Conservation (phyloP, 306 rosid species). For the Medicago truncatula region DNA sequence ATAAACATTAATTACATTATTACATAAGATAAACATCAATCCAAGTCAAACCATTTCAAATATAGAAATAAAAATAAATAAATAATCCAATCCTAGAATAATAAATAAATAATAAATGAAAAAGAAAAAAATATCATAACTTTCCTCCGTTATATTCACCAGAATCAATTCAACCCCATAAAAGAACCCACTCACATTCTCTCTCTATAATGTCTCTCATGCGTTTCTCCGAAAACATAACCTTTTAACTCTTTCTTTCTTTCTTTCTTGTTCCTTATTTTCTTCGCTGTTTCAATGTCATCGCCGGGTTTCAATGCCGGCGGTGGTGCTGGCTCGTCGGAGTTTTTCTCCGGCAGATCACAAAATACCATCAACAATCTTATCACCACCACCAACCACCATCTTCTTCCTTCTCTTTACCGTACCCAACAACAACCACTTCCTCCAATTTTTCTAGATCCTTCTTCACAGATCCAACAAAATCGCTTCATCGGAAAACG, state of each 20-base stretch:
- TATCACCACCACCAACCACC: slow-evolving; percentile 43
- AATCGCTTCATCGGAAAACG: slow-evolving; percentile 62
- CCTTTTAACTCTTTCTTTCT: slow-evolving; percentile 41
- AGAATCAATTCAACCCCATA: slow-evolving; percentile 53
- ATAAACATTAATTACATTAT: too few species aligned
- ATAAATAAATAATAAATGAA: background rate
- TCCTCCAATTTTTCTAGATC: slow-evolving; percentile 59
- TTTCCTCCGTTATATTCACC: slow-evolving; percentile 48
- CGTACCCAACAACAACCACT: slow-evolving; percentile 66
- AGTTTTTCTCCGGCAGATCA: slow-evolving; percentile 58
- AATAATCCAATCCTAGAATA: too few species aligned
- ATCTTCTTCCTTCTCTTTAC: slow-evolving; percentile 51
- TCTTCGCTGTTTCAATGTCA: slow-evolving; percentile 49
- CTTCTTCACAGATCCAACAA: slow-evolving; percentile 63
- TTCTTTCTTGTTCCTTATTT: slow-evolving; percentile 15
- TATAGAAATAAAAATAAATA: too few species aligned
- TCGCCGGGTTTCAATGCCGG: slow-evolving; percentile 71
- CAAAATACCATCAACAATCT: slow-evolving; percentile 41
- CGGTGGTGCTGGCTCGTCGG: slow-evolving; percentile 67
- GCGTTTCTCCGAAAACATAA: slow-evolving; percentile 53
- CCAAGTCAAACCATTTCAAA: too few species aligned
- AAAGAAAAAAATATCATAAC: background rate
- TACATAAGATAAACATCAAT: too few species aligned
- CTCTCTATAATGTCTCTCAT: slow-evolving; percentile 46
- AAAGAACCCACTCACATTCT: slow-evolving; percentile 26